These are phyloP conservation scores for Lasiodiplodia gonubiensis DNA, from an alignment of 2,329 filamentous ascomycete species.

Conservation along the genomic window DNA sequence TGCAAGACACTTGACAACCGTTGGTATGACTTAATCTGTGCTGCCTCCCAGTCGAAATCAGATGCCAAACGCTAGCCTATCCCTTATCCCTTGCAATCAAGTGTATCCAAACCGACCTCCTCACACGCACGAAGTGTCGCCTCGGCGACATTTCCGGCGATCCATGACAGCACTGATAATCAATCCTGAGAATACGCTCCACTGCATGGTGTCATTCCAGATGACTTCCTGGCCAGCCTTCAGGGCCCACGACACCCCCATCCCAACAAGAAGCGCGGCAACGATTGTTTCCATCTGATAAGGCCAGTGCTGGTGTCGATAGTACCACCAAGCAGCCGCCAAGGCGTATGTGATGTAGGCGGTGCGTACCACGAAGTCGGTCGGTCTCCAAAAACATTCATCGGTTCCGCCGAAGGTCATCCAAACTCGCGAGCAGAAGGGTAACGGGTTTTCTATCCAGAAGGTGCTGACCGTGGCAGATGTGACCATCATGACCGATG, in stretches of 20 bases:
- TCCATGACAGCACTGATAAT: neutral
- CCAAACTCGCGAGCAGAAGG: conserved; percentile 6
- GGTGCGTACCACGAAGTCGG: neutral
- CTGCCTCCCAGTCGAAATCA: neutral
- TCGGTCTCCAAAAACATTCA: neutral
- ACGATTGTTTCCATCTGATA: neutral
- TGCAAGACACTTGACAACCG: neutral
- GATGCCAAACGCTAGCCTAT: neutral
- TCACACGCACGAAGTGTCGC: neutral
- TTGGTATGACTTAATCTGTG: neutral
- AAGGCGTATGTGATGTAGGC: neutral
- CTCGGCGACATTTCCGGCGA: neutral
- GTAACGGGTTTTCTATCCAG: neutral
- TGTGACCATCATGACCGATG: conserved; percentile 2
- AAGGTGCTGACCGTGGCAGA: neutral
- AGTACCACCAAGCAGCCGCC: neutral
- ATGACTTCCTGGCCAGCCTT: neutral
- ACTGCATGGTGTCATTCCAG: neutral
- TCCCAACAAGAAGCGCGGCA: neutral
- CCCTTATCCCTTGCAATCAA: neutral
- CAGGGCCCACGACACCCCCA: neutral
- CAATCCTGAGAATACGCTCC: neutral
- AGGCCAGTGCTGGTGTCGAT: neutral
- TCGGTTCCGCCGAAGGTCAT: neutral
- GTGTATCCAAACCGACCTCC: neutral